Evolutionary conservation across 441 rosid genomes (phyloP).

Genomic region (Adansonia gregorii): DNA sequence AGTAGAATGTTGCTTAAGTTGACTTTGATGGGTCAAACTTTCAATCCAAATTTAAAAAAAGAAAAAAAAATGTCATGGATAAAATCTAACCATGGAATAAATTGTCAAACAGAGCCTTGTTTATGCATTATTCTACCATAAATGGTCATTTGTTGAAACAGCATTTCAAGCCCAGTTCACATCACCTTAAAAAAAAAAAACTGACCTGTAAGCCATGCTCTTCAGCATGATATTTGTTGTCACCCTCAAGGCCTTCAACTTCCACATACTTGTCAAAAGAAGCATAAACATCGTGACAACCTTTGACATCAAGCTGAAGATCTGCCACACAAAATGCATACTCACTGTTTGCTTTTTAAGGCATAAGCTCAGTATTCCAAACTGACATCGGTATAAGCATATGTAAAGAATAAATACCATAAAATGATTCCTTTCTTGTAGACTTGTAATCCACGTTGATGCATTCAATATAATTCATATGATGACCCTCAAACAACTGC

Average conservation of each 20-base stretch:
- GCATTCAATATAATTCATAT: conserved; percentile 94
- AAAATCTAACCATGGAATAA: not conserved
- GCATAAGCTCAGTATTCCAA: conserved; percentile 6
- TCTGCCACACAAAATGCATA: conserved; percentile 48
- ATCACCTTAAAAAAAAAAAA: conserved; percentile 17
- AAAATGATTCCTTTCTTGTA: conserved; percentile 89
- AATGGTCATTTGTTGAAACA: not conserved
- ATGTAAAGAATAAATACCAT: conserved; percentile 53
- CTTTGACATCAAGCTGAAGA: conserved; percentile 98
- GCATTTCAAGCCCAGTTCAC: not conserved
- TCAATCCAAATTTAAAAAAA: conserved; percentile 18
- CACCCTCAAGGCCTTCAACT: conserved; percentile 97
- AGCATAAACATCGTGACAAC: conserved; percentile 93
- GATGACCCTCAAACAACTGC: conserved; percentile 89
- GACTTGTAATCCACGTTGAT: conserved; percentile 93
- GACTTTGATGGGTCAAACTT: conserved; percentile 20
- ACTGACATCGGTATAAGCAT: not conserved
- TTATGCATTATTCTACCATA: not conserved
- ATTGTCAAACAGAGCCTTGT: conserved; percentile 10
- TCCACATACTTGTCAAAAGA: conserved; percentile 98
- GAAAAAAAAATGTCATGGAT: not conserved
- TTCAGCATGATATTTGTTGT: conserved; percentile 93
- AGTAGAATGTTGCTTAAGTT: not conserved
- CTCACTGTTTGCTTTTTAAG: not conserved
- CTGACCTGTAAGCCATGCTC: conserved; percentile 91